Evolutionary conservation across 2,329 filamentous ascomycete genomes (phyloP), one percentile per base, ranked within the genome.

Genomic region (Phymatotrichopsis omnivora): DNA sequence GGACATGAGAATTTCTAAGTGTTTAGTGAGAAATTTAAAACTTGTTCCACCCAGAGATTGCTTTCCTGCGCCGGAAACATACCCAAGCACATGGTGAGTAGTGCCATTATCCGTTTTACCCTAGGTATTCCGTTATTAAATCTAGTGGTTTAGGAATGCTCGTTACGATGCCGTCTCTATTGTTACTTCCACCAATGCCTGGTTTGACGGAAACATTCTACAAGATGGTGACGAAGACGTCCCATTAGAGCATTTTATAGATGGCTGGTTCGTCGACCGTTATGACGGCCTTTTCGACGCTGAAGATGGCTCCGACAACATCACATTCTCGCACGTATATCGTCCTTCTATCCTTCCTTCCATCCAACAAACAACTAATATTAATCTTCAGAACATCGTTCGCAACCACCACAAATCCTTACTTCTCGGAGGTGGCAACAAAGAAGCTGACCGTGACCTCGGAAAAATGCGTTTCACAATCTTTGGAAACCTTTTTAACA

Each of bases 391-490:
- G 41, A 54, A 52, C 20, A 47, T 54, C 11, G 42, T 54, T 6
- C 40, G 44, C 4, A 54, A 54, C 31, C 52, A 54, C 32, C 49
- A 52, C 31, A 54, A 52, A 27, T 51, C 47, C 11, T 36, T 54
- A 24, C 49, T 54, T 11, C 52, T 50, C 38, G 49, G 52, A 12
- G 52, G 49, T 10, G 52, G 52, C 11, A 47, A 50, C 27, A 54
- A 50, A 16, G 49, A 53, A 42, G 49, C 49, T n/a, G 47, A 49
- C 16, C 46, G 52, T 3, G 50, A 53, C 29, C 48, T 55, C 11
- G 52, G 52, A n/a, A 55, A 55, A 33, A 54, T 54, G 52, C 49
- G 38, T 5, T 52, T 54, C 20, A 54, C 49, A 3, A 47, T 52
- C 20, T 54, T 49, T 16, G 49, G 37, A 19, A 54, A 52, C 36